These are phyloP conservation scores for Metroxylon sagu DNA, from an alignment of 176 grass and related monocot genomes.

Conservation along the genomic window DNA sequence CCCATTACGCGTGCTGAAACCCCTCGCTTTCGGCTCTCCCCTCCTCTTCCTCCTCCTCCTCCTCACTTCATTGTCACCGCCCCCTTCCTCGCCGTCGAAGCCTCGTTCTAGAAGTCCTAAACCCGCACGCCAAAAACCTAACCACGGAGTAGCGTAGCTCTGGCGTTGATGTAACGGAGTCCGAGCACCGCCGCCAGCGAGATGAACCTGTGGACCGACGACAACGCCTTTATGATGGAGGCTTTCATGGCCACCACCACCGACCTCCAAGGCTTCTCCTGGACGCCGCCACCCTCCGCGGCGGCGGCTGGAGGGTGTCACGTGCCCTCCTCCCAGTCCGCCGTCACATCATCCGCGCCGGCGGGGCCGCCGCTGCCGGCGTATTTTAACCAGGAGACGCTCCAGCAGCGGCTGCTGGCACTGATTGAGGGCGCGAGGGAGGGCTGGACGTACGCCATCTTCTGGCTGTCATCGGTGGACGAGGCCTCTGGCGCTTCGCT, in stretches of 20 bases:
- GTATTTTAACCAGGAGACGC: slow-evolving; percentile 61
- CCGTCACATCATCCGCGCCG: neutral
- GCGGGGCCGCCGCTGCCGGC: neutral
- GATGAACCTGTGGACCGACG: slow-evolving; percentile 92
- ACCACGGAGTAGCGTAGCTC: no score
- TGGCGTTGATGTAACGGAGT: no score
- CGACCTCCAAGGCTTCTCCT: slow-evolving; percentile 52
- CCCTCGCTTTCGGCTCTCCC: neutral
- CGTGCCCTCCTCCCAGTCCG: no score
- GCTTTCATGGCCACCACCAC: slow-evolving; percentile 60
- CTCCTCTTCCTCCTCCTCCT: neutral
- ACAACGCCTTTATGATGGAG: slow-evolving; percentile 90
- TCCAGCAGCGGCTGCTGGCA: slow-evolving; percentile 73
- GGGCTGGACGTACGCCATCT: slow-evolving; percentile 96
- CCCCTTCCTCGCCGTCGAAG: neutral
- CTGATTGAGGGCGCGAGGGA: slow-evolving; percentile 64
- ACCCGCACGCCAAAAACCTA: no score
- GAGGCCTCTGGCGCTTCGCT: slow-evolving; percentile 38
- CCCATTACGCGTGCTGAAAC: slow-evolving; percentile 1
- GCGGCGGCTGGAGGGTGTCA: neutral
- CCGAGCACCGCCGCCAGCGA: no score
- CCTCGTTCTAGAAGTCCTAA: no score
- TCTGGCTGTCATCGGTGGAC: slow-evolving; percentile 76
- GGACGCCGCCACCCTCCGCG: slow-evolving; percentile 20
- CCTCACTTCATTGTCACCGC: neutral